Conservation (phyloP, 352 stramenopile species). For the Phytophthora quininea region DNA sequence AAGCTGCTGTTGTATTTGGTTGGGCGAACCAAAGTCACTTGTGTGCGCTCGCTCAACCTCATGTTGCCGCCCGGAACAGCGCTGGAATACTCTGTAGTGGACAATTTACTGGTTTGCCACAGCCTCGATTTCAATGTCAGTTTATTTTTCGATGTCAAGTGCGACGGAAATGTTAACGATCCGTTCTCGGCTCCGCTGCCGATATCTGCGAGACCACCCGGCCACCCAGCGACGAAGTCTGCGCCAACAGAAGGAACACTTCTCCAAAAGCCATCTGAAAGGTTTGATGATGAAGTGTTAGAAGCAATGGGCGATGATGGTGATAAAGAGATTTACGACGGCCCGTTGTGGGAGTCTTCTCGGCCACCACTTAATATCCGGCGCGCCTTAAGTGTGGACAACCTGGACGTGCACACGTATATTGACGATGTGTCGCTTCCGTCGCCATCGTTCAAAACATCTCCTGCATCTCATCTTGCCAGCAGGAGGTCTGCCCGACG, state of each 20-base stretch:
- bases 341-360: conserved; percentile 10
- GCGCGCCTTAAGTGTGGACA: conserved; percentile 32
- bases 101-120: conserved; percentile 86
- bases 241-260: not conserved
- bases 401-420: conserved; percentile 25
- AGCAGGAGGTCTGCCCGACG: conserved; percentile 25
- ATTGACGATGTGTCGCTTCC: conserved; percentile 19
- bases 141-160: conserved; percentile 83
- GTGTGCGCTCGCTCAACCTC: conserved; percentile 76
- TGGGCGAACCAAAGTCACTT: conserved; percentile 64
- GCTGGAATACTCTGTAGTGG: conserved; percentile 77
- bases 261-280: not conserved
- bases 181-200: conserved; percentile 78
- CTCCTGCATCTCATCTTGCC: conserved; percentile 28
- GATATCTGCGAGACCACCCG: conserved; percentile 54
- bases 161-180: conserved; percentile 55
- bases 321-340: conserved; percentile 10
- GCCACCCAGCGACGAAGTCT: conserved; percentile 9
- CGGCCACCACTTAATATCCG: conserved; percentile 9
- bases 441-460: conserved; percentile 21
- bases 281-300: conserved; percentile 15
- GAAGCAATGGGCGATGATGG: conserved; percentile 16
- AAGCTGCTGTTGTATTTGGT: conserved; percentile 82
- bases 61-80: conserved; percentile 64
- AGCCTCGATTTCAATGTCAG: conserved; percentile 82